Evolutionary conservation across 768 basidiomycete species (phyloP), one percentile per base, ranked within the genome.

Genomic region (Calocybe indica): DNA sequence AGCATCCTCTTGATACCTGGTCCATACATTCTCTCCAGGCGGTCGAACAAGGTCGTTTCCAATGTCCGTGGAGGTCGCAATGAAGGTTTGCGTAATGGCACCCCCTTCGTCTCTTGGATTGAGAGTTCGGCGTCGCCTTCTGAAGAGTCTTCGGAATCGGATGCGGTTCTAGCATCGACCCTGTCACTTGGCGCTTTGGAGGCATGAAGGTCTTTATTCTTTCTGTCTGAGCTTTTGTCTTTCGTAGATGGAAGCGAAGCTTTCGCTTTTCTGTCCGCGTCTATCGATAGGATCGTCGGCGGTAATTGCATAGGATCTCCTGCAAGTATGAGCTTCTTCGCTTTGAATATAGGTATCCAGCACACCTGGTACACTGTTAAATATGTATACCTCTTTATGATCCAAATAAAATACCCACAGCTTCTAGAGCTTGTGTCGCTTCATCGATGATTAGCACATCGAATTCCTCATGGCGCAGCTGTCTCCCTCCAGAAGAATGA

Each of bases 371-470:
- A 3, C 48, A 9, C 41, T n/a, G n/a, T 11, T 6, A 15, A 29
- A 7, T 32, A 30, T 28, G 35, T 40, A 28, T 33, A 42, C 40
- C 54, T 53, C 51, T 51, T 36, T 13, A 46, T 31, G 22, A 52
- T 22, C 5, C 12, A 34, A 7, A 29, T 14, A 8, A 29, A 28
- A 10, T 7, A 62, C 79, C 50, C 59, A 93, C 93, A 15, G 93
- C 92, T 68, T 99, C 95, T 10, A 96, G 60, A 3, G 94, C 95
- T 63, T 98, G 96, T 0, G 96, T 97, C 0, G 96, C 96, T 67
- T 99, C 96, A 55, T 99, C 96, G 46, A 99, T 94, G 40, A 99
- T 86, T 8, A 93, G 81, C 0, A 95, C 87, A 60, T 99, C 96
- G 58, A 99, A 99, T 1, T 75, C 66, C 47, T 83, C 75, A 50